A percentile compares a stretch with the other conserved stretches of the same genome.
Conservation (phyloP, 805 yeast genomes). For the Ogataea naganishii region DNA sequence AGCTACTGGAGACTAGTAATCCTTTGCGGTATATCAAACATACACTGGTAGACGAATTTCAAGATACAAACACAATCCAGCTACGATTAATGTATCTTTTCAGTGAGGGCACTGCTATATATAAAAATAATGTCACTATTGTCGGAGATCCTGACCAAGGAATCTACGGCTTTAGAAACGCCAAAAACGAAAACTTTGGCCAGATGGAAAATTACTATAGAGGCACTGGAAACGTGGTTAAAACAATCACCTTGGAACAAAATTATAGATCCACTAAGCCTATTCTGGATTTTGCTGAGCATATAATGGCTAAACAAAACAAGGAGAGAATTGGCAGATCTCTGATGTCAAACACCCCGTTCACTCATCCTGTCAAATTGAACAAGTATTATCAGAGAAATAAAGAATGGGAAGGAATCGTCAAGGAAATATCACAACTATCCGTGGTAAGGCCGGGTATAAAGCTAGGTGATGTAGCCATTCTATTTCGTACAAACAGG, state of each 20-base stretch:
- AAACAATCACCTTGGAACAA: constrained; percentile 40
- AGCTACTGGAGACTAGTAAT: constrained; percentile 37
- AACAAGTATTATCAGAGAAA: constrained; percentile 29
- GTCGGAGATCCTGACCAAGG: constrained; percentile 98
- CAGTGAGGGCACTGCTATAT: constrained; percentile 29
- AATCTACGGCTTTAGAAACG: constrained; percentile 83
- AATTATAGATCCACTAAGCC: constrained; percentile 76
- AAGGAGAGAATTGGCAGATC: constrained; percentile 31
- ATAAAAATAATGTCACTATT: constrained; percentile 57
- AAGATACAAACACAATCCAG: constrained; percentile 81
- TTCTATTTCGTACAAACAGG: constrained; percentile 58
- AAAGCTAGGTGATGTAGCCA: too few species aligned
- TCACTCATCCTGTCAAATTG: constrained; percentile 39
- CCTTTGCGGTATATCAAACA: constrained; percentile 48
- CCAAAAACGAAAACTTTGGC: constrained; percentile 58
- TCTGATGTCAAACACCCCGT: constrained; percentile 36
- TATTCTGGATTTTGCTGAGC: constrained; percentile 57
- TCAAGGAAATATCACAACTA: constrained; percentile 45
- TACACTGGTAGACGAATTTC: constrained; percentile 89
- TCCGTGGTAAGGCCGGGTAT: too few species aligned
- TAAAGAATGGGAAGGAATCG: constrained; percentile 53
- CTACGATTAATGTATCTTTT: constrained; percentile 54
- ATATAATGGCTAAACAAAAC: constrained; percentile 52
- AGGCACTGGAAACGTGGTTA: constrained; percentile 11
- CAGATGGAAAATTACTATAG: constrained; percentile 35